phyloP scores from a whole-genome alignment of 768 basidiomycete species.

The Heimioporus sp. region DNA sequence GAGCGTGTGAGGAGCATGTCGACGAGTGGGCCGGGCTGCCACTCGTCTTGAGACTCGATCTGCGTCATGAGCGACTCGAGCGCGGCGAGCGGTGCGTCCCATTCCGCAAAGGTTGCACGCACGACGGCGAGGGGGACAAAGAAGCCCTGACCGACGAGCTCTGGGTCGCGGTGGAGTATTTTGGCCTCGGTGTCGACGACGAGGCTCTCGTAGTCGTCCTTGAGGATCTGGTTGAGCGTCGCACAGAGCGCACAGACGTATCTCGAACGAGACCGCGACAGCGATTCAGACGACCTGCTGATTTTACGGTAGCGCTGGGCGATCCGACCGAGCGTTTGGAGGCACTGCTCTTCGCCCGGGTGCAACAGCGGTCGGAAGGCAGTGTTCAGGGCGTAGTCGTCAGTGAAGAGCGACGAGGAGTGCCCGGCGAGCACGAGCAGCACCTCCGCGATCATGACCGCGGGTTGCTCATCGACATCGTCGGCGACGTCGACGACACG shows the following conservation, averaged over 20 bases:
- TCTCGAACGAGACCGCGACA: conserved; percentile 61
- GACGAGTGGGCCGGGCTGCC: conserved; percentile 75
- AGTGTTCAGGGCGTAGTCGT: conserved; percentile 56
- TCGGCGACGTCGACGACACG: not conserved
- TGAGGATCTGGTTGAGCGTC: conserved; percentile 68
- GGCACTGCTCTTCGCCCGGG: conserved; percentile 83
- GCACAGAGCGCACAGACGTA: conserved; percentile 81
- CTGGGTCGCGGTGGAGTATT: conserved; percentile 70
- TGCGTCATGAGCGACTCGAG: conserved; percentile 63
- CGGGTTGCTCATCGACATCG: too few relatives aligned
- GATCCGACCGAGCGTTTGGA: conserved; percentile 70
- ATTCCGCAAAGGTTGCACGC: conserved; percentile 79
- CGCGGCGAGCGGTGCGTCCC: conserved; percentile 83
- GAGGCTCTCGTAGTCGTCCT: conserved; percentile 75
- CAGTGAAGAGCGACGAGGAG: conserved; percentile 76
- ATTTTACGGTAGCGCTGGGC: conserved; percentile 76
- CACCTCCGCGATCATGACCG: conserved; percentile 81
- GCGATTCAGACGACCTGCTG: conserved; percentile 48
- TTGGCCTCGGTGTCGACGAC: conserved; percentile 81
- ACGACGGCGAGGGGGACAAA: conserved; percentile 83
- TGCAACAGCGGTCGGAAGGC: conserved; percentile 74
- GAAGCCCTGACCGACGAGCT: conserved; percentile 73
- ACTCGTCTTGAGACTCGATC: conserved; percentile 49
- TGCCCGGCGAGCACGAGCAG: conserved; percentile 87
- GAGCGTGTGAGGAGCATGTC: conserved; percentile 73